Percentiles rank a stretch among this genome's conserved stretches.
phyloP scores from a whole-genome alignment of 1,284 basidiomycete genomes.

The Leccinum subfulvum region DNA sequence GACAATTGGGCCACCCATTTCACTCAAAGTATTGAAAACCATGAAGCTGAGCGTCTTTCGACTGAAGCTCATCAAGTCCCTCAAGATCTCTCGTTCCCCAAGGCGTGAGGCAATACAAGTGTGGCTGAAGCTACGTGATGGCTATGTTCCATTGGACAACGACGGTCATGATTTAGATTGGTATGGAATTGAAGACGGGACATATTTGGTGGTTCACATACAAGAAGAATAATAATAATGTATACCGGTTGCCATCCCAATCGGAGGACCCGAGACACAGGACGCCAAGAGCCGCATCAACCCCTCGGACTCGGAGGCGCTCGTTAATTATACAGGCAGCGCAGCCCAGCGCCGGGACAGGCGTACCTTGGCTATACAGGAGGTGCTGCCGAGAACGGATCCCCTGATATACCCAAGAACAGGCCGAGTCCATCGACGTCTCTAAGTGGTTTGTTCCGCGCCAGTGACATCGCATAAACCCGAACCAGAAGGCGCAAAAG shows the following conservation, averaged over 20 bases:
- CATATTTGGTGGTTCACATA: slow-evolving; percentile 43
- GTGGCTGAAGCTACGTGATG: slow-evolving; percentile 57
- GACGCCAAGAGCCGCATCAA: slow-evolving; percentile 10
- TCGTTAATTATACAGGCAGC: slow-evolving; percentile 11
- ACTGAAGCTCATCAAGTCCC: slow-evolving; percentile 49
- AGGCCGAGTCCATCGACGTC: background rate
- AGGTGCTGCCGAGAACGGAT: slow-evolving; percentile 2
- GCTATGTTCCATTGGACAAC: slow-evolving; percentile 45
- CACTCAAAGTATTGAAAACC: slow-evolving; percentile 57
- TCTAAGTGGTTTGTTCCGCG: slow-evolving; percentile 5
- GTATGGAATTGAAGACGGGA: slow-evolving; percentile 68
- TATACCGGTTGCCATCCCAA: slow-evolving; percentile 2
- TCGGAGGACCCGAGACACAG: slow-evolving; percentile 11
- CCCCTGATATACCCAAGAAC: slow-evolving; percentile 9
- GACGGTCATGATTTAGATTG: slow-evolving; percentile 60
- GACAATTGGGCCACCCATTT: slow-evolving; percentile 25
- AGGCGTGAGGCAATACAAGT: slow-evolving; percentile 37
- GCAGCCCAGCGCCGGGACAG: slow-evolving; percentile 5
- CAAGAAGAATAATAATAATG: slow-evolving; percentile 12
- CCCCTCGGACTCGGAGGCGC: slow-evolving; percentile 5
- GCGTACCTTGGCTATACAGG: slow-evolving; percentile 20
- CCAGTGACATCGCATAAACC: slow-evolving; percentile 10
- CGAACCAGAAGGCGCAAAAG: slow-evolving; percentile 16
- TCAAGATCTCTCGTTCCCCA: slow-evolving; percentile 28
- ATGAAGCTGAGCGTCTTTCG: slow-evolving; percentile 63